phyloP scores from a whole-genome alignment of 495 filamentous ascomycete species.

The Aspergillus wentii region DNA sequence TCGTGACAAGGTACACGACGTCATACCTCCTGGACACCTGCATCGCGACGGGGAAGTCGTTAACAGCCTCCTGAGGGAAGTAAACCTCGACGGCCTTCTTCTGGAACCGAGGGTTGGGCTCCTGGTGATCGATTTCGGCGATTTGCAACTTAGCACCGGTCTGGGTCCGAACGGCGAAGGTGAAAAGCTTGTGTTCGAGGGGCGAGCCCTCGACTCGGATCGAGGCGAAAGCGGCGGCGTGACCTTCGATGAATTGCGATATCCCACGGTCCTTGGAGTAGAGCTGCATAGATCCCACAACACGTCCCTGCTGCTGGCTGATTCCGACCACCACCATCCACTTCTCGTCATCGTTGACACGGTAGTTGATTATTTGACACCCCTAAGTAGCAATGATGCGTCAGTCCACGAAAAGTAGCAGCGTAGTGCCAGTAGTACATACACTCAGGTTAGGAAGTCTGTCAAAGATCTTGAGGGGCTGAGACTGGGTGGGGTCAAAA shows the following conservation, averaged over 20 bases:
- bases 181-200: conserved; percentile 90
- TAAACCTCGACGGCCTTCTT: conserved; percentile 98
- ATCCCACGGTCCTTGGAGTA: conserved; percentile 94
- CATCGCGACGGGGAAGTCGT: conserved; percentile 98
- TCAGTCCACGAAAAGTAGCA: conserved; percentile 12
- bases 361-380: conserved; percentile 99
- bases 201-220: conserved; percentile 83
- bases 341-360: conserved; percentile 88
- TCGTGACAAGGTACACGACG: conserved; percentile 94
- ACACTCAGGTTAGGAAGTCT: conserved; percentile 83
- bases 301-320: conserved; percentile 83
- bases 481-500: conserved; percentile 68
- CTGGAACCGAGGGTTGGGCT: conserved; percentile 76
- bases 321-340: conserved; percentile 99
- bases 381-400: conserved; percentile 43
- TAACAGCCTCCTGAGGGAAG: conserved; percentile 90
- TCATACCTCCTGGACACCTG: conserved; percentile 95
- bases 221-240: conserved; percentile 92
- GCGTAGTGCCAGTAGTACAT: conserved; percentile 27
- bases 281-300: conserved; percentile 93
- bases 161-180: conserved; percentile 85
- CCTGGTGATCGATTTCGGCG: conserved; percentile 92
- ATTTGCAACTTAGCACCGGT: conserved; percentile 95
- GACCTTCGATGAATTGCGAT: conserved; percentile 96
- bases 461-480: conserved; percentile 88